A percentile compares a stretch with the other conserved stretches of the same genome.
Evolutionary conservation across 495 filamentous ascomycete genomes (phyloP).

Genomic region (Lophiotrema nucula): DNA sequence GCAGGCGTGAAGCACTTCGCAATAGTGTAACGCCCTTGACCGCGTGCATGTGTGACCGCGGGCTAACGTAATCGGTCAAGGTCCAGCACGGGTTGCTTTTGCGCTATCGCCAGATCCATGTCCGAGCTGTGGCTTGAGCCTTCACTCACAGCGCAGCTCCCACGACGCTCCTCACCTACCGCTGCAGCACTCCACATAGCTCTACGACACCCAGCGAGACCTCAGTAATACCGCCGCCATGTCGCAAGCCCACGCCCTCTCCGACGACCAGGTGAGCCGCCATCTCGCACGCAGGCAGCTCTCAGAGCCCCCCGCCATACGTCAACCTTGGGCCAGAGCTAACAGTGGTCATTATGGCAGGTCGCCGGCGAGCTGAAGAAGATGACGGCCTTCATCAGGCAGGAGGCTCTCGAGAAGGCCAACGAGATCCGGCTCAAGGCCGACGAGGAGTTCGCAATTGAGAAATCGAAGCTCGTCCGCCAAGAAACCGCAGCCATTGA

Average conservation of each 20-base stretch:
- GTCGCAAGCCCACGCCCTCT: conserved; percentile 90
- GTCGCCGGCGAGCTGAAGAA: conserved; percentile 95
- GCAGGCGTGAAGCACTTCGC: too few relatives aligned
- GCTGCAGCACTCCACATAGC: not conserved
- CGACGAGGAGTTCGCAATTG: conserved; percentile 96
- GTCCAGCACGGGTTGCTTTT: not conserved
- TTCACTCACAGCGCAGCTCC: not conserved
- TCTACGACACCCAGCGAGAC: not conserved
- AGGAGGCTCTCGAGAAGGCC: conserved; percentile 96
- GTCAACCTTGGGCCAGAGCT: conserved; percentile 11
- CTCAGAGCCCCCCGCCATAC: conserved; percentile 18
- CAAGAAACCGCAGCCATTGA: conserved; percentile 93
- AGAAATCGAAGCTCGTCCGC: conserved; percentile 96
- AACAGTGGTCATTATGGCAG: conserved; percentile 45
- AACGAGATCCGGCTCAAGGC: conserved; percentile 96
- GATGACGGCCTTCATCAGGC: conserved; percentile 99
- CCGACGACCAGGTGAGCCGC: conserved; percentile 83
- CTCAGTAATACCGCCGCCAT: conserved; percentile 54
- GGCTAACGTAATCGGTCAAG: conserved; percentile 8
- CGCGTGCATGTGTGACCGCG: not conserved
- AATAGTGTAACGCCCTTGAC: too few relatives aligned
- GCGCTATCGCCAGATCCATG: conserved; percentile 14
- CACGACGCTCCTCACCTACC: too few relatives aligned
- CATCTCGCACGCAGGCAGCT: conserved; percentile 15
- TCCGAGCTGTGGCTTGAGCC: conserved; percentile 9